These are phyloP conservation scores for Odontarrhena argentea DNA, from an alignment of 345 rosid species.

Conservation along the genomic window DNA sequence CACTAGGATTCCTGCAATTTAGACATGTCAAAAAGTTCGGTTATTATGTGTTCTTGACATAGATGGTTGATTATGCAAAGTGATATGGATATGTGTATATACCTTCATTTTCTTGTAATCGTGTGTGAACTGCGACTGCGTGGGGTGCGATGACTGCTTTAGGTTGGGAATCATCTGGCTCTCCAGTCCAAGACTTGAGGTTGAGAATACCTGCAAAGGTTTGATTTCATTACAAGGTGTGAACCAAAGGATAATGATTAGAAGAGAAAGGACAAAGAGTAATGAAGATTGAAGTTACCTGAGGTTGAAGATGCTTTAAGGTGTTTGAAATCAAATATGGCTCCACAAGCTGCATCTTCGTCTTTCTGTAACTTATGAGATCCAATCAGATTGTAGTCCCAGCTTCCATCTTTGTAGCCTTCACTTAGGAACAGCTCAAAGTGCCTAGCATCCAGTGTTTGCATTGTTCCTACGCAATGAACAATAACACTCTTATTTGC, in stretches of 20 bases:
- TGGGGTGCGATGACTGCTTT: conserved; percentile 80
- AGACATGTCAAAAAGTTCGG: neutral
- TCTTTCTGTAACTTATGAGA: conserved; percentile 54
- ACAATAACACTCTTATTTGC: conserved; percentile 11
- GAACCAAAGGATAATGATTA: conserved; percentile 6
- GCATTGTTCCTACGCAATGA: conserved; percentile 79
- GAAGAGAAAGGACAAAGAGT: conserved; percentile 14
- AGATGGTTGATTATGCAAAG: conserved; percentile 24
- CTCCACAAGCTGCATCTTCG: conserved; percentile 70
- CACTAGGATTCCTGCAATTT: conserved; percentile 62
- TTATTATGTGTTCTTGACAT: neutral
- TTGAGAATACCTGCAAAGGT: conserved; percentile 54
- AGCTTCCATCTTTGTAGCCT: conserved; percentile 64
- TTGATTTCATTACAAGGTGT: neutral
- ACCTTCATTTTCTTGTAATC: conserved; percentile 82
- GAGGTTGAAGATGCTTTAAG: conserved; percentile 57
- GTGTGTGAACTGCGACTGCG: conserved; percentile 84
- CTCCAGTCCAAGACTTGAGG: conserved; percentile 76
- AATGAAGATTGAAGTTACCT: conserved; percentile 45
- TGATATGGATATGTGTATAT: neutral
- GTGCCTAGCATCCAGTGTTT: conserved; percentile 87
- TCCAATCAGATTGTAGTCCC: conserved; percentile 77
- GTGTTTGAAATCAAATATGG: conserved; percentile 74
- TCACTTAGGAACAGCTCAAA: conserved; percentile 69
- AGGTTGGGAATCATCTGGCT: conserved; percentile 69